These are phyloP conservation scores for Daedalea quercina DNA, from an alignment of 768 basidiomycete species.

Conservation along the genomic window DNA sequence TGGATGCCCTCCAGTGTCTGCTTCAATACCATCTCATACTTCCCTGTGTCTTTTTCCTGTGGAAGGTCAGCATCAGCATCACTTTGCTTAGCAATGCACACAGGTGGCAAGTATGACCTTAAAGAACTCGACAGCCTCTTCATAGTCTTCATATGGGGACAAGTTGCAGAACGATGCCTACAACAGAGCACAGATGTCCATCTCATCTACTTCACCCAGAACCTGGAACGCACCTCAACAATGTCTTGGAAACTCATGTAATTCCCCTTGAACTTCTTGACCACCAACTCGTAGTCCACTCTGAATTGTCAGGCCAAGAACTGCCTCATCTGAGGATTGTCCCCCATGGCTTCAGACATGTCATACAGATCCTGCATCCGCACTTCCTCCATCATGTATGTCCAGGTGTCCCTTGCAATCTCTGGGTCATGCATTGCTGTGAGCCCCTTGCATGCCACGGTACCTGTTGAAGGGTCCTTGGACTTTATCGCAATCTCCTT, in stretches of 20 bases:
- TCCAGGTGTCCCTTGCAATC: conserved; percentile 36
- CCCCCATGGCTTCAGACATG: conserved; percentile 29
- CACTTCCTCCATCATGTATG: conserved; percentile 27
- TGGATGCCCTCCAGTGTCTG: conserved; percentile 67
- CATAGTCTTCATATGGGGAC: conserved; percentile 61
- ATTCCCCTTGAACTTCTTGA: conserved; percentile 34
- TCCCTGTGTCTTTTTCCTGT: conserved; percentile 62
- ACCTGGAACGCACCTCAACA: conserved; percentile 42
- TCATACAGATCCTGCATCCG: conserved; percentile 26
- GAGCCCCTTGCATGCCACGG: conserved; percentile 55
- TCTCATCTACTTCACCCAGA: background rate
- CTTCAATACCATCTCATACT: conserved; percentile 54
- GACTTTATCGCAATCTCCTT: conserved; percentile 64
- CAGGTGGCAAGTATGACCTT: conserved; percentile 41
- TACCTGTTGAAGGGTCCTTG: conserved; percentile 65
- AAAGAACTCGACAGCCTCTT: conserved; percentile 66
- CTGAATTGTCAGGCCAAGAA: too few relatives aligned
- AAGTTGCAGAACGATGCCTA: conserved; percentile 39
- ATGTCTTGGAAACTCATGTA: conserved; percentile 43
- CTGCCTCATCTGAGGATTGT: conserved; percentile 31
- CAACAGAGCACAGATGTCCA: background rate
- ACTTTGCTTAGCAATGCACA: conserved; percentile 6
- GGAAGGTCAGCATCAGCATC: conserved; percentile 2
- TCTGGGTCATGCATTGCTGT: conserved; percentile 30
- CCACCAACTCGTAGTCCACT: too few relatives aligned